Percentiles rank a stretch among this genome's conserved stretches.
phyloP scores from a whole-genome alignment of 768 basidiomycete species.

The Tricholomella constricta region DNA sequence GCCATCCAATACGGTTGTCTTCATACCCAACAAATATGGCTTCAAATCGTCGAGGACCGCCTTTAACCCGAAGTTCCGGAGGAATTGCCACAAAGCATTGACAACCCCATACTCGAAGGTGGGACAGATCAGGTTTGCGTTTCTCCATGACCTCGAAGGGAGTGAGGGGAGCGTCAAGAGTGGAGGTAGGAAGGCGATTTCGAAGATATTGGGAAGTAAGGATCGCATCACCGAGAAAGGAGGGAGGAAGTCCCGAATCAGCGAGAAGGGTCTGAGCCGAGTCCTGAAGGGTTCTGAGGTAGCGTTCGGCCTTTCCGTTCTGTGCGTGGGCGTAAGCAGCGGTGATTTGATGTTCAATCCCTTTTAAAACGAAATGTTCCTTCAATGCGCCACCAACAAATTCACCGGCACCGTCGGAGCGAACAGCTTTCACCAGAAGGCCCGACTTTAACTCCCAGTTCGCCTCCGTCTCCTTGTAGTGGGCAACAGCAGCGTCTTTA shows the following conservation, averaged over 20 bases:
- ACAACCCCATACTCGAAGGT: too few relatives aligned
- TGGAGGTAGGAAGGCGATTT: constrained; percentile 25
- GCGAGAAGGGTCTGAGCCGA: constrained; percentile 24
- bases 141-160: too few relatives aligned
- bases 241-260: constrained; percentile 20
- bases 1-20: too few relatives aligned
- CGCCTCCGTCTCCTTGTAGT: neutral
- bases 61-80: too few relatives aligned
- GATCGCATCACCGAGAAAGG: constrained; percentile 26
- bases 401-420: constrained; percentile 23
- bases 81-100: too few relatives aligned
- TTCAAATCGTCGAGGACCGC: too few relatives aligned
- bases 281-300: constrained; percentile 29
- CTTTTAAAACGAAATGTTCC: constrained; percentile 21
- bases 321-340: constrained; percentile 33
- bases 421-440: constrained; percentile 8
- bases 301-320: constrained; percentile 32
- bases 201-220: constrained; percentile 20
- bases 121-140: too few relatives aligned
- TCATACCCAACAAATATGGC: too few relatives aligned
- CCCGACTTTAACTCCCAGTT: constrained; percentile 8
- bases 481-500: constrained; percentile 8
- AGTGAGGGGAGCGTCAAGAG: too few relatives aligned
- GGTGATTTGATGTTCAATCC: constrained; percentile 23
- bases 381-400: too few relatives aligned